Evolutionary conservation across 1,284 basidiomycete genomes (phyloP).

Genomic region (Pascua sp.): DNA sequence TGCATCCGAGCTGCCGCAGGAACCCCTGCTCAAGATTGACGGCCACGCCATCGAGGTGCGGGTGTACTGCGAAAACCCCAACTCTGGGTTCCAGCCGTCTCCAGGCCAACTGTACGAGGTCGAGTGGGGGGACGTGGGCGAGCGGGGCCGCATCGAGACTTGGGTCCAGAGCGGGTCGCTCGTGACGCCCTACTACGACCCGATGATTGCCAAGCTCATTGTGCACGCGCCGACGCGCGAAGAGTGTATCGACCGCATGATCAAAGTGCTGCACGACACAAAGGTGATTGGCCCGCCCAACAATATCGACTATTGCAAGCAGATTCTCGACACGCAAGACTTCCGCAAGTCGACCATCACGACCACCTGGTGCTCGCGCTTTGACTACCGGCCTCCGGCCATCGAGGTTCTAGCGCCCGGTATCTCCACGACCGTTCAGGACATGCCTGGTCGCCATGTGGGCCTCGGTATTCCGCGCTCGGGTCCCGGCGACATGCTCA

Average conservation of each 20-base stretch:
- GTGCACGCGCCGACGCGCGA: constrained; percentile 28
- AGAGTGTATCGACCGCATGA: constrained; percentile 21
- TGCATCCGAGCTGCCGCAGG: constrained; percentile 42
- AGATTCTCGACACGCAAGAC: constrained; percentile 50
- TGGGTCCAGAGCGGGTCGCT: constrained; percentile 50
- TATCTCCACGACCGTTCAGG: constrained; percentile 62
- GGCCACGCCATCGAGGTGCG: constrained; percentile 61
- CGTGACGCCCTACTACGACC: constrained; percentile 60
- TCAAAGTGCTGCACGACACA: constrained; percentile 45
- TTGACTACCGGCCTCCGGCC: constrained; percentile 44
- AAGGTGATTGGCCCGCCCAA: constrained; percentile 57
- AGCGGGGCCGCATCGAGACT: constrained; percentile 38
- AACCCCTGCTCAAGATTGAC: constrained; percentile 21
- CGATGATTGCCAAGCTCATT: constrained; percentile 51
- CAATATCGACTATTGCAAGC: constrained; percentile 57
- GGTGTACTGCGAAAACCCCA: constrained; percentile 65
- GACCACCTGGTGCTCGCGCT: constrained; percentile 56
- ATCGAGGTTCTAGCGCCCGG: constrained; percentile 61
- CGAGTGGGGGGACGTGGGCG: constrained; percentile 45
- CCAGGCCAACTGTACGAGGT: constrained; percentile 64
- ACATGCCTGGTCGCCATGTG: constrained; percentile 59
- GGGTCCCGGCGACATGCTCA: constrained; percentile 64
- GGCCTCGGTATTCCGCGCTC: constrained; percentile 64
- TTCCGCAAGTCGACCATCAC: constrained; percentile 56
- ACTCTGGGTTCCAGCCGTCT: constrained; percentile 59